Base-by-base conservation (phyloP, 2,329 filamentous ascomycete species). In the Alternaria metachromatica region DNA sequence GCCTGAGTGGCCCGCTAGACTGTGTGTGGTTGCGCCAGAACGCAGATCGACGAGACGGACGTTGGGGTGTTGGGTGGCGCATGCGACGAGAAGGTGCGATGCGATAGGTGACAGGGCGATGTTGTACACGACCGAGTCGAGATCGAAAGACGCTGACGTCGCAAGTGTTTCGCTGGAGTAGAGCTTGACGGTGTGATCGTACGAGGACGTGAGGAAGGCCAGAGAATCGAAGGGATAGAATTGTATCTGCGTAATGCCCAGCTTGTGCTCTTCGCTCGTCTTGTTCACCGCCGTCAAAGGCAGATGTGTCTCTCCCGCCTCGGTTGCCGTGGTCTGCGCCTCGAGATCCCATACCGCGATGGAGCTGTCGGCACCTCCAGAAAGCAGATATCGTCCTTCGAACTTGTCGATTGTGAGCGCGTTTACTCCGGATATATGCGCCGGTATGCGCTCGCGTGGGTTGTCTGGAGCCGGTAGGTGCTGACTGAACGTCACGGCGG, bases 291-390 rank as follows among this genome's bases (percentile, higher is more conserved):
- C 64, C 8, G 72, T 68, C 28, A 79, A 60, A 18, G 59, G 82
- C 72, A 45, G 77, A 46, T 71, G 64, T 11, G 68, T 63, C 10
- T 69, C 55, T 37, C 65, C 69, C 3, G 62, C 69, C 30, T 72
- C 66, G 8, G 67, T 66, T 48, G 44, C 58, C 20, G 49, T 49
- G 5, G 66, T 64, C 48, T 70, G 55, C 48, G 66, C 65, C 12
- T 97, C 92, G 7, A 97, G 86, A 80, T 97, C 90, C 94, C 94
- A 97, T 49, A 97, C 82, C 69, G 90, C 92, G 74, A 97, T 88
- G 1, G 91, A 92, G 10, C 92, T 92, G 76, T 97, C 93, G 5
- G 92, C 90, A 28, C 94, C 94, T 5, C 93, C 95, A 0, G 94
- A 97, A 2, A 97, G 81, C 66, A 97, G 85, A 69, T 92, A 89